Percentiles rank a stretch among this genome's conserved stretches.
Conservation (phyloP, 768 basidiomycete species). For the Amanita inopinata region DNA sequence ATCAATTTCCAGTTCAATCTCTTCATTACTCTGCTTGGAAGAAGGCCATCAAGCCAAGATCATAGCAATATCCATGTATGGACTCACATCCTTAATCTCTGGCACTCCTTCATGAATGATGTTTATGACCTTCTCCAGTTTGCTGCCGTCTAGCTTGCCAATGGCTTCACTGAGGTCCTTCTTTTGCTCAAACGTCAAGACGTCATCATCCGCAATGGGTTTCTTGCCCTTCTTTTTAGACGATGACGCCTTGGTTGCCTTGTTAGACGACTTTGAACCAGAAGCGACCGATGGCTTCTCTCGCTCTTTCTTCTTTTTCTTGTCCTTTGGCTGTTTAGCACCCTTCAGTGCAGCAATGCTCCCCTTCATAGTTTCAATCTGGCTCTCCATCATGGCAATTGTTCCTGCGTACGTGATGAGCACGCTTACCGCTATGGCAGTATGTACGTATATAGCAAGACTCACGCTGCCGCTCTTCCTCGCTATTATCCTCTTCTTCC, state of each 20-base stretch:
- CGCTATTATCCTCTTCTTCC: constrained; percentile 57
- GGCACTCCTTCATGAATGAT: constrained; percentile 94
- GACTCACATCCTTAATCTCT: constrained; percentile 85
- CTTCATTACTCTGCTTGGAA: constrained; percentile 72
- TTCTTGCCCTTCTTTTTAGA: constrained; percentile 62
- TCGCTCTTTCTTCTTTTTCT: constrained; percentile 63
- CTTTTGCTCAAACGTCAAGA: constrained; percentile 93
- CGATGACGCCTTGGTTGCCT: constrained; percentile 33
- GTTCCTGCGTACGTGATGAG: constrained; percentile 33
- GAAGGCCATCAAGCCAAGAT: constrained; percentile 11
- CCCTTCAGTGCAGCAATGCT: constrained; percentile 57
- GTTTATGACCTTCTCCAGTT: constrained; percentile 84
- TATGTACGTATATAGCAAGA: constrained; percentile 12
- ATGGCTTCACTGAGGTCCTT: constrained; percentile 97
- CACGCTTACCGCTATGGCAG: constrained; percentile 10
- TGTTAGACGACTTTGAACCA: constrained; percentile 51
- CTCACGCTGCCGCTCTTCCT: constrained; percentile 64
- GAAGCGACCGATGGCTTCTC: constrained; percentile 47
- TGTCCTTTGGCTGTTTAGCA: constrained; percentile 45
- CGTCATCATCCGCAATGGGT: constrained; percentile 63
- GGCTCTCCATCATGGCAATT: constrained; percentile 69
- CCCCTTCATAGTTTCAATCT: constrained; percentile 70
- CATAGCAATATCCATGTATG: not conserved
- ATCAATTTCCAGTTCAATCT: constrained; percentile 98
- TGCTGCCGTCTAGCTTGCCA: constrained; percentile 68